phyloP scores from a whole-genome alignment of 164 flowering plant species.

The Protea cynaroides region DNA sequence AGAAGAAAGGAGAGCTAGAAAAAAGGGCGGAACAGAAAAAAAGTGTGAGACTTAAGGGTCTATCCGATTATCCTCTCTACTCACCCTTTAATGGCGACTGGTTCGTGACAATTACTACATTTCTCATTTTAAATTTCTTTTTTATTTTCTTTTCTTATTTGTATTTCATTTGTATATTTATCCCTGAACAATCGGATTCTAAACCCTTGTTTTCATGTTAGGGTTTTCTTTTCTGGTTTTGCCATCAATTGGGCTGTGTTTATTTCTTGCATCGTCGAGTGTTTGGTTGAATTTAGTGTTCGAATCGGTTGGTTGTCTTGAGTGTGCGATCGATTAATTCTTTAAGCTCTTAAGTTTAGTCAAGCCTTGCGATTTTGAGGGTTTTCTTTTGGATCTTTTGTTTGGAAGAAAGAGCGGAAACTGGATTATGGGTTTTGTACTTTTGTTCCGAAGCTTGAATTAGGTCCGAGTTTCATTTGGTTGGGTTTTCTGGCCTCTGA shows the following conservation, averaged over 20 bases:
- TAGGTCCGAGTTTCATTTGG: background rate
- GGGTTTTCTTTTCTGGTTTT: too few species aligned
- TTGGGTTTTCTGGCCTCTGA: too few species aligned
- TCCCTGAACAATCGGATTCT: too few species aligned
- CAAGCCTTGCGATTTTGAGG: constrained; percentile 3
- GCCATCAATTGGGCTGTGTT: too few species aligned
- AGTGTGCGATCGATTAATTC: background rate
- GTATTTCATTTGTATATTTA: too few species aligned
- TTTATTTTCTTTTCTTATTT: too few species aligned
- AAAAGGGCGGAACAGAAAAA: background rate
- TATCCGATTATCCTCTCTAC: background rate
- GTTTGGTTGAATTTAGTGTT: too few species aligned
- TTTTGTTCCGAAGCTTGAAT: constrained; percentile 6
- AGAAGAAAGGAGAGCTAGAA: background rate
- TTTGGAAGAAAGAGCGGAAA: constrained; percentile 3
- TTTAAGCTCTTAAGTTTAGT: background rate
- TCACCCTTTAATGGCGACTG: background rate
- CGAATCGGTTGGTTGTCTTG: constrained; percentile 2
- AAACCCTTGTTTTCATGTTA: too few species aligned
- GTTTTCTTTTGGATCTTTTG: constrained; percentile 5
- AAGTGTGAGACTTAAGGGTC: background rate
- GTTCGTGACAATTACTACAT: background rate
- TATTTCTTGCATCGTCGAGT: too few species aligned
- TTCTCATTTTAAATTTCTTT: background rate
- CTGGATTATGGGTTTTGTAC: constrained; percentile 2